A percentile compares a stretch with the other conserved stretches of the same genome.
Conservation (phyloP, 805 yeast species). For the Candida anglica region DNA sequence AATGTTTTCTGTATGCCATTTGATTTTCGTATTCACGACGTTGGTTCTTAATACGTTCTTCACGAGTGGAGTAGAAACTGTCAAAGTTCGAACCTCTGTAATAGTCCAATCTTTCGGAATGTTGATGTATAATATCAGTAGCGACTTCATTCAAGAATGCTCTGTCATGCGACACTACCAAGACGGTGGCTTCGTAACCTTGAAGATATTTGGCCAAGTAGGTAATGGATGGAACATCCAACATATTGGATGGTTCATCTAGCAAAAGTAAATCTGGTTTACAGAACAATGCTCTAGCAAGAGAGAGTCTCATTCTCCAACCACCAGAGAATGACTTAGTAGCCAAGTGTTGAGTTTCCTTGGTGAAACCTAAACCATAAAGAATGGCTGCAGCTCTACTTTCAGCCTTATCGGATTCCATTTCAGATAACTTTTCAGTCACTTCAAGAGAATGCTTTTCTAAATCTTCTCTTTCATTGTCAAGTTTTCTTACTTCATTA, state of each 20-base stretch:
- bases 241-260: slow-evolving; percentile 99
- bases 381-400: slow-evolving; percentile 93
- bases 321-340: slow-evolving; percentile 98
- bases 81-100: slow-evolving; percentile 94
- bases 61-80: slow-evolving; percentile 86
- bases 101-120: slow-evolving; percentile 93
- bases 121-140: slow-evolving; percentile 97
- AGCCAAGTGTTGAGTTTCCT: slow-evolving; percentile 75
- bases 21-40: slow-evolving; percentile 95
- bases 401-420: slow-evolving; percentile 98
- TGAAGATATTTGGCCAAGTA: slow-evolving; percentile 87
- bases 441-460: slow-evolving; percentile 75
- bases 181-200: slow-evolving; percentile 84
- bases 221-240: slow-evolving; percentile 98
- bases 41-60: slow-evolving; percentile 91
- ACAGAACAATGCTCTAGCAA: slow-evolving; percentile 96
- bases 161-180: slow-evolving; percentile 97
- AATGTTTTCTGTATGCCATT: slow-evolving; percentile 90
- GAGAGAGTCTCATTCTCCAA: slow-evolving; percentile 99
- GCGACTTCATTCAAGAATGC: slow-evolving; percentile 97
- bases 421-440: slow-evolving; percentile 77
- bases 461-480: slow-evolving; percentile 85
- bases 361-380: slow-evolving; percentile 89
- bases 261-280: slow-evolving; percentile 88
- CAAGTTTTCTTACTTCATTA: slow-evolving; percentile 71